phyloP scores from a whole-genome alignment of 139 green algal genomes.

The Mychonastes homosphaera region DNA sequence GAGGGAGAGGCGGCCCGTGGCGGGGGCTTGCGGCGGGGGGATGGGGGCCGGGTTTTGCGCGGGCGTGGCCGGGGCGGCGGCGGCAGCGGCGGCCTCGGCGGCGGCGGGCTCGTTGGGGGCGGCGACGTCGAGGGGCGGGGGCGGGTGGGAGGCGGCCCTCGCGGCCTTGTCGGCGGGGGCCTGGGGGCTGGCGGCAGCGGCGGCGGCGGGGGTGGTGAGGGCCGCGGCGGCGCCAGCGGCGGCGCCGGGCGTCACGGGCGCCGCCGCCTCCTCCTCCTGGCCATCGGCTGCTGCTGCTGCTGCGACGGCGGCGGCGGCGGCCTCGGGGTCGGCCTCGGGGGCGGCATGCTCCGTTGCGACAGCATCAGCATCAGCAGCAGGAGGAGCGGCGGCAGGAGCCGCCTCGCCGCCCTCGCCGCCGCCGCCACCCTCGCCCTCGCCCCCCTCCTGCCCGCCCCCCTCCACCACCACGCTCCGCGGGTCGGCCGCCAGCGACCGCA shows the following conservation, averaged over 20 bases:
- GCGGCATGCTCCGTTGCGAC: not conserved
- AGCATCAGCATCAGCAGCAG: not conserved
- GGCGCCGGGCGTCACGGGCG: too few relatives aligned
- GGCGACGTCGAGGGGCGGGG: too few relatives aligned
- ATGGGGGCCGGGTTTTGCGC: too few relatives aligned
- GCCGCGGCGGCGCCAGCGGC: too few relatives aligned
- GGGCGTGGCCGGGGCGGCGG: too few relatives aligned
- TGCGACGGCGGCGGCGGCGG: not conserved
- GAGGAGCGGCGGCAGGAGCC: not conserved
- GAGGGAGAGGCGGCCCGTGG: conserved; percentile 37
- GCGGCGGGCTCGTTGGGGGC: too few relatives aligned
- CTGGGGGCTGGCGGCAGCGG: too few relatives aligned
- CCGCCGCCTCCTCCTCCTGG: conserved; percentile 6
- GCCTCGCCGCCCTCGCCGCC: not conserved
- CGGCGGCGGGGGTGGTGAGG: too few relatives aligned
- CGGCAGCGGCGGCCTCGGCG: too few relatives aligned
- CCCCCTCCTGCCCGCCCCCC: not conserved
- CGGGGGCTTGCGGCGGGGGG: too few relatives aligned
- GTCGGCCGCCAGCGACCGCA: conserved; percentile 22
- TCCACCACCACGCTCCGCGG: not conserved
- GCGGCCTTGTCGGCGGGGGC: too few relatives aligned
- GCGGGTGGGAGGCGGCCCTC: too few relatives aligned
- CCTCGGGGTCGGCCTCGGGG: not conserved
- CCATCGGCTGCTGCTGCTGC: not conserved
- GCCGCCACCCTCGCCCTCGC: not conserved